Evolutionary conservation across 192 early-diverging fungal species (phyloP).

Genomic region (Rhizophagus sp.): DNA sequence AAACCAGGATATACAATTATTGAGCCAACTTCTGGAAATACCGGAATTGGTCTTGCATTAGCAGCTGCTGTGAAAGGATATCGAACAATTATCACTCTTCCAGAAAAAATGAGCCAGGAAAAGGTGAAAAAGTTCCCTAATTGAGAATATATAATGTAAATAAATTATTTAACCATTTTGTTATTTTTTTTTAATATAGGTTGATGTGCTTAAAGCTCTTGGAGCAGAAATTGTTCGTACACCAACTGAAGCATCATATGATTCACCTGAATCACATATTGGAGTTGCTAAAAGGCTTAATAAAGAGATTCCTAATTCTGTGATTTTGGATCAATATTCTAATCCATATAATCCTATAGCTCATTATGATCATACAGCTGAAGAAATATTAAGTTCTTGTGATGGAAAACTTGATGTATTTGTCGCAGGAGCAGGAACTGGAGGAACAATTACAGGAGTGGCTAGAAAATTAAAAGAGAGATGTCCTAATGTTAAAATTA

Average conservation of each 20-base stretch:
- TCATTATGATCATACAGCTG: slow-evolving; percentile 93
- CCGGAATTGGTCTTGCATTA: slow-evolving; percentile 97
- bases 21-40: slow-evolving; percentile 99
- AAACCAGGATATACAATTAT: slow-evolving; percentile 95
- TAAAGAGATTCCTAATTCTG: slow-evolving; percentile 92
- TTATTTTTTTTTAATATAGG: slow-evolving; percentile 34
- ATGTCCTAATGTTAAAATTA: slow-evolving; percentile 81
- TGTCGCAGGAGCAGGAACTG: slow-evolving; percentile 93
- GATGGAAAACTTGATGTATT: slow-evolving; percentile 94
- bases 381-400: slow-evolving; percentile 78
- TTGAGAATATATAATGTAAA: neutral
- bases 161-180: neutral
- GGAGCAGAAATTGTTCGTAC: slow-evolving; percentile 98
- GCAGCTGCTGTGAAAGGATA: slow-evolving; percentile 99
- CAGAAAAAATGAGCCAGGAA: slow-evolving; percentile 99
- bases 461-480: slow-evolving; percentile 95
- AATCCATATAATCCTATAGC: slow-evolving; percentile 98
- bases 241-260: slow-evolving; percentile 99
- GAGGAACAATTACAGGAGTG: slow-evolving; percentile 95
- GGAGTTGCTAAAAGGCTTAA: slow-evolving; percentile 92
- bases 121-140: slow-evolving; percentile 53
- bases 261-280: slow-evolving; percentile 98
- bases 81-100: slow-evolving; percentile 95
- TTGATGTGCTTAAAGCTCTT: slow-evolving; percentile 95
- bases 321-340: slow-evolving; percentile 96